These are phyloP conservation scores for Ogataea naganishii DNA, from an alignment of 805 yeast species.

Conservation along the genomic window DNA sequence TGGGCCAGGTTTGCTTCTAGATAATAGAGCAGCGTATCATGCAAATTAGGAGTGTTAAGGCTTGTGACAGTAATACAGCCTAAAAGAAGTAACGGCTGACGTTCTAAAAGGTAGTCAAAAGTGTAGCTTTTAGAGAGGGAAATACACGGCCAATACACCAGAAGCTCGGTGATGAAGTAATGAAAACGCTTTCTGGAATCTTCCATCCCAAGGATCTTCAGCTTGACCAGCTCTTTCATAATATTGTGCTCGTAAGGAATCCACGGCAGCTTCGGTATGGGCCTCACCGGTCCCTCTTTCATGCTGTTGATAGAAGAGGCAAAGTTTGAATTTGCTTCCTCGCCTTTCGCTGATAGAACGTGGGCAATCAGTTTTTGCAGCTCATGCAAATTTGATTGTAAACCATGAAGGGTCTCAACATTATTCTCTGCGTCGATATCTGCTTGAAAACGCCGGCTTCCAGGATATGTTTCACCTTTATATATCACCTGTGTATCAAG, in stretches of 20 bases:
- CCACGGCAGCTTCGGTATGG: constrained; percentile 25
- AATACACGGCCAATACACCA: constrained; percentile 40
- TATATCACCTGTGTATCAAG: constrained; percentile 5
- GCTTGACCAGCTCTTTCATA: constrained; percentile 28
- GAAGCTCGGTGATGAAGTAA: constrained; percentile 28
- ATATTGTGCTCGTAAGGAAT: constrained; percentile 28
- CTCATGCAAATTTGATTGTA: constrained; percentile 23
- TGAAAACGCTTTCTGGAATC: constrained; percentile 27
- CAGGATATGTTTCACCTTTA: constrained; percentile 5
- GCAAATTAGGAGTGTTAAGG: constrained; percentile 34
- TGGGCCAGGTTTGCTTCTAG: constrained; percentile 36
- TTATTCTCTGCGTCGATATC: constrained; percentile 14
- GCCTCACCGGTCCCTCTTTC: constrained; percentile 26
- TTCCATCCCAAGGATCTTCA: constrained; percentile 23
- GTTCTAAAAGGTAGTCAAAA: constrained; percentile 30
- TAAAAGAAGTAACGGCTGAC: constrained; percentile 34
- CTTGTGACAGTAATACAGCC: constrained; percentile 39
- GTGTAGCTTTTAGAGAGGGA: constrained; percentile 29
- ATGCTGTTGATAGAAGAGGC: constrained; percentile 27
- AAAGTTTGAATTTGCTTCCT: constrained; percentile 2
- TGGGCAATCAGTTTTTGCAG: constrained; percentile 22
- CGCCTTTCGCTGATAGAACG: constrained; percentile 11
- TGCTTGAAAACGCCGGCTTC: constrained; percentile 4
- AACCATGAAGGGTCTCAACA: constrained; percentile 11
- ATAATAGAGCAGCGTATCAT: constrained; percentile 33